A percentile compares a stretch with the other conserved stretches of the same genome.
Evolutionary conservation across 805 yeast species (phyloP).

Genomic region (Teunomyces kruisii): DNA sequence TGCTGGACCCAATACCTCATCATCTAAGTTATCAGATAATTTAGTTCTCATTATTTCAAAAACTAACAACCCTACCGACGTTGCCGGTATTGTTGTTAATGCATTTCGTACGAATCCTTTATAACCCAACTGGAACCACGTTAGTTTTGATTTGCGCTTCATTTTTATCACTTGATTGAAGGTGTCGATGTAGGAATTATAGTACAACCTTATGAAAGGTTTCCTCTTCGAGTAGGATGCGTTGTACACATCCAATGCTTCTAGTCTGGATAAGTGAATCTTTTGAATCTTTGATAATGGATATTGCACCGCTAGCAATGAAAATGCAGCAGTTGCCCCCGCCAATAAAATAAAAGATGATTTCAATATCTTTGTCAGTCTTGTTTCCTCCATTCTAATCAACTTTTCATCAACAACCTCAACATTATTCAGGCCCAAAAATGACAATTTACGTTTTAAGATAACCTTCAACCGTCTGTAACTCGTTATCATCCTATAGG

Average conservation of each 20-base stretch:
- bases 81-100: conserved; percentile 77
- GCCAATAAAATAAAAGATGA: conserved; percentile 74
- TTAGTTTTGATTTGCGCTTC: conserved; percentile 51
- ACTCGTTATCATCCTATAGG: conserved; percentile 45
- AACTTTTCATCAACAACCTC: conserved; percentile 21
- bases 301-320: conserved; percentile 75
- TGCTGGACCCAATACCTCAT: conserved; percentile 9
- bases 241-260: conserved; percentile 69
- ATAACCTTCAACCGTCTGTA: conserved; percentile 41
- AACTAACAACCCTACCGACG: conserved; percentile 80
- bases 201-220: conserved; percentile 54
- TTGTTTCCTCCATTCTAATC: conserved; percentile 29
- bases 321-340: conserved; percentile 83
- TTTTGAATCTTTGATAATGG: conserved; percentile 81
- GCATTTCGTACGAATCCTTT: conserved; percentile 77
- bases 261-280: conserved; percentile 74
- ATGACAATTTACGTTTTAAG: conserved; percentile 18
- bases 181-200: conserved; percentile 76
- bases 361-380: conserved; percentile 52
- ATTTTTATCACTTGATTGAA: conserved; percentile 56
- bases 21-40: conserved; percentile 31
- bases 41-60: conserved; percentile 74
- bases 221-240: conserved; percentile 24
- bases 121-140: conserved; percentile 69
- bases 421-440: conserved; percentile 13